Conservation (phyloP, 306 rosid species). For the Argentina anserina region DNA sequence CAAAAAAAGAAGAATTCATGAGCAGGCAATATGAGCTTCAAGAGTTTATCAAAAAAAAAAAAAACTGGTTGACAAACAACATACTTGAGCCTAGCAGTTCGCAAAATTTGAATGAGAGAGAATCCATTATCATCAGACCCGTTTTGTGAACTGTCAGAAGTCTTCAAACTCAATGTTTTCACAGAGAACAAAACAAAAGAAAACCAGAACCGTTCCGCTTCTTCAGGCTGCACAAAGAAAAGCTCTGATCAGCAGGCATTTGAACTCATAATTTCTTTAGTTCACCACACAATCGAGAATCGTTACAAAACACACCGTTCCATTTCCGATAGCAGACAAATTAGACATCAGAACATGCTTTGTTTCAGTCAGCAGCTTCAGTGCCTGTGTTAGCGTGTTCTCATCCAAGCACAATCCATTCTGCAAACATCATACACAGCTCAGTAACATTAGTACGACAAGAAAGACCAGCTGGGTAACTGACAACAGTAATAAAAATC, state of each 20-base stretch:
- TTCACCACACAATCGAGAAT: not conserved
- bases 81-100: conserved; percentile 80
- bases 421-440: conserved; percentile 30
- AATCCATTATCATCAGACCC: conserved; percentile 42
- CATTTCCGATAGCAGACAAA: conserved; percentile 61
- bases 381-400: conserved; percentile 42
- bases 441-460: not conserved
- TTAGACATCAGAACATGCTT: conserved; percentile 51
- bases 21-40: conserved; percentile 17
- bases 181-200: conserved; percentile 68
- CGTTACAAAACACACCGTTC: conserved; percentile 43
- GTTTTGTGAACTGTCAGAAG: conserved; percentile 31
- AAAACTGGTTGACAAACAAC: conserved; percentile 21
- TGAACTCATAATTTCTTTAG: not conserved
- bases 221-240: conserved; percentile 61
- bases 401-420: conserved; percentile 57
- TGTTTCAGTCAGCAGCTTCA: conserved; percentile 57
- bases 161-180: conserved; percentile 55
- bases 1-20: conserved; percentile 21
- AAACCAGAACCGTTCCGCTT: conserved; percentile 82
- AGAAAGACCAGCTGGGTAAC: not conserved
- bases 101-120: conserved; percentile 72
- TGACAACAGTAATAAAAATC: not conserved
- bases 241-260: no score
- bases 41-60: not conserved